These are phyloP conservation scores for Ophiostoma fasciatum DNA, from an alignment of 2,329 filamentous ascomycete genomes.

Conservation along the genomic window DNA sequence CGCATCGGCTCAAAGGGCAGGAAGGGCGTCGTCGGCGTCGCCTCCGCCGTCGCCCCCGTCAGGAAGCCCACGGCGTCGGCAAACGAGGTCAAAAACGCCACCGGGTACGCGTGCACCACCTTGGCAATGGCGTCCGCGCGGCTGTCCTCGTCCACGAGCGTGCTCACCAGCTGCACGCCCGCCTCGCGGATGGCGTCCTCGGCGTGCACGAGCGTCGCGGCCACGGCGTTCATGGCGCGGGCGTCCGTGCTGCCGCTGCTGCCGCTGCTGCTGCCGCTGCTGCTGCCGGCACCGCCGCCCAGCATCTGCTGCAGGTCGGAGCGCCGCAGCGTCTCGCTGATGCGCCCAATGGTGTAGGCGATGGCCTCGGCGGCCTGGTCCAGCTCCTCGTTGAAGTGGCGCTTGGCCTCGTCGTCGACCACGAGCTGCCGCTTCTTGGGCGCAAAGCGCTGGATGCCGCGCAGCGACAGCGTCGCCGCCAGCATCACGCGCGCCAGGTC, in stretches of 20 bases:
- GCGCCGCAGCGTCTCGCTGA: slow-evolving; percentile 56
- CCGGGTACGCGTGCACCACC: slow-evolving; percentile 30
- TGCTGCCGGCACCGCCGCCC: slow-evolving; percentile 46
- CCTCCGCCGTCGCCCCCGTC: slow-evolving; percentile 21
- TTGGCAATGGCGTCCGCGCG: slow-evolving; percentile 34
- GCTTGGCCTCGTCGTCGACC: slow-evolving; percentile 31
- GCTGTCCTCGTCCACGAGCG: slow-evolving; percentile 52
- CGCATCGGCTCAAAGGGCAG: slow-evolving; percentile 42
- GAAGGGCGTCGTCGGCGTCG: slow-evolving; percentile 13
- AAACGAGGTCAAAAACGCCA: slow-evolving; percentile 28
- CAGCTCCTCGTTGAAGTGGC: slow-evolving; percentile 66
- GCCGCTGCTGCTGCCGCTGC: too few relatives aligned
- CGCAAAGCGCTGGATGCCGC: slow-evolving; percentile 61
- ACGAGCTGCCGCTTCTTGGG: slow-evolving; percentile 31
- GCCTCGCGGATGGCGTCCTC: slow-evolving; percentile 67
- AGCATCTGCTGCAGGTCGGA: slow-evolving; percentile 56
- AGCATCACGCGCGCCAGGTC: slow-evolving; percentile 62
- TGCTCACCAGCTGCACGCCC: slow-evolving; percentile 69
- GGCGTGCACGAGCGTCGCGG: slow-evolving; percentile 69
- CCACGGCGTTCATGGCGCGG: slow-evolving; percentile 52
- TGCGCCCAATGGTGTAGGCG: slow-evolving; percentile 58
- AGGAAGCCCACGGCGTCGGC: slow-evolving; percentile 27
- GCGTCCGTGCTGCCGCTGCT: too few relatives aligned
- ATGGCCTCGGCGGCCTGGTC: slow-evolving; percentile 41
- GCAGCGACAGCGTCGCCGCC: slow-evolving; percentile 52